Percentiles rank a stretch among this genome's conserved stretches.
phyloP scores from a whole-genome alignment of 2,329 filamentous ascomycete species.

The Trichoderma atrobrunneum region DNA sequence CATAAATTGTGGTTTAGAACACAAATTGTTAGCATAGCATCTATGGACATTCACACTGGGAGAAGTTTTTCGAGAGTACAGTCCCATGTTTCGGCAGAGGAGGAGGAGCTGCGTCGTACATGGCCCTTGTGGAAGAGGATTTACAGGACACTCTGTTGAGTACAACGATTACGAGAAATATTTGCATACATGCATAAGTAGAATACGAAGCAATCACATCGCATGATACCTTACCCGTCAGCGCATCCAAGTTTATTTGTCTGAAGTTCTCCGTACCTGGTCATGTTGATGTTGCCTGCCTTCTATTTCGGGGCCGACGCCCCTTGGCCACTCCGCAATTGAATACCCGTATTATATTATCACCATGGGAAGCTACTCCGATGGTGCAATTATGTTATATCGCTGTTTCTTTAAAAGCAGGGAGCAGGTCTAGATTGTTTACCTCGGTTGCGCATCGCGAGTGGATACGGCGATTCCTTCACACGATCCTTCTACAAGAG shows the following conservation, averaged over 20 bases:
- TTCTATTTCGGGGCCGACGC: background rate
- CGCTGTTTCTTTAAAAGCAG: background rate
- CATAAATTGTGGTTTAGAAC: background rate
- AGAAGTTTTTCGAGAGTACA: background rate
- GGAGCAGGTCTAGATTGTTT: background rate
- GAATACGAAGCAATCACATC: background rate
- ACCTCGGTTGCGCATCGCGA: background rate
- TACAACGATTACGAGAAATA: background rate
- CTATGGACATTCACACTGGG: background rate
- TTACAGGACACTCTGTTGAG: background rate
- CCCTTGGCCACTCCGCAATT: background rate
- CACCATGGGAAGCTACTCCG: background rate
- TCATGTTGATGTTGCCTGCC: background rate
- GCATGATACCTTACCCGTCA: background rate
- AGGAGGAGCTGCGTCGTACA: background rate
- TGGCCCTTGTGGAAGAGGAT: conserved; percentile 14
- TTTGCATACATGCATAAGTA: background rate
- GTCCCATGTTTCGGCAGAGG: background rate
- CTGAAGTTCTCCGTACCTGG: background rate
- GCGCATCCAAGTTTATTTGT: background rate
- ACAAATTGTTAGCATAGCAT: background rate
- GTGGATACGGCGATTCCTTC: background rate
- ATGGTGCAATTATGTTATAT: too few relatives aligned
- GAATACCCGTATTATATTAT: background rate
- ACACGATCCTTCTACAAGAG: background rate